phyloP scores from a whole-genome alignment of 2,329 filamentous ascomycete genomes.

The Onygena corvina region DNA sequence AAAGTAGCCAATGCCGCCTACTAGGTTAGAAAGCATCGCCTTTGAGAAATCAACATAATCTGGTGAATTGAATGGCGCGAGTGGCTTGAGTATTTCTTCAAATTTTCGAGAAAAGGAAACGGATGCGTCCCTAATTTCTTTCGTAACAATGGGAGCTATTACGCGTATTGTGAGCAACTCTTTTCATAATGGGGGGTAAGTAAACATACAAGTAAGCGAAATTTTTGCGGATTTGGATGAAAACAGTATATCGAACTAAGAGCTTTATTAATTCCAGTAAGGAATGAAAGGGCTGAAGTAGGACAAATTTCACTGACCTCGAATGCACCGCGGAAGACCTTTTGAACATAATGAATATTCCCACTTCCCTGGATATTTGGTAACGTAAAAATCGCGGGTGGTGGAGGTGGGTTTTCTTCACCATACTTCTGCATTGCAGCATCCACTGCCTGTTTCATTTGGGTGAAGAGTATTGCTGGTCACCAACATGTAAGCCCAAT shows the following conservation, averaged over 20 bases:
- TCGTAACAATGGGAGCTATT: slow-evolving; percentile 51
- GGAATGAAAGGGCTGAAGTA: background rate
- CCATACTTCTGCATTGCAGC: slow-evolving; percentile 47
- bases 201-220: slow-evolving; percentile 40
- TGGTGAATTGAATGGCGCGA: slow-evolving; percentile 60
- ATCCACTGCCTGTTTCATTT: slow-evolving; percentile 54
- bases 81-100: slow-evolving; percentile 55
- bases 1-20: slow-evolving; percentile 93
- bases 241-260: slow-evolving; percentile 76
- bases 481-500: background rate
- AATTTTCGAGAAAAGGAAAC: slow-evolving; percentile 65
- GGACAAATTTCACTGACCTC: slow-evolving; percentile 44
- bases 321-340: slow-evolving; percentile 78
- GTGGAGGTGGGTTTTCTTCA: slow-evolving; percentile 59
- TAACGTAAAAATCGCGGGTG: slow-evolving; percentile 75
- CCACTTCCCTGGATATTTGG: slow-evolving; percentile 48
- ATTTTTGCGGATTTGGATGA: slow-evolving; percentile 58
- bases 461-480: slow-evolving; percentile 45
- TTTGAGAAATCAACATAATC: slow-evolving; percentile 71
- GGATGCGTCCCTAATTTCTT: slow-evolving; percentile 54
- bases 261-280: slow-evolving; percentile 5
- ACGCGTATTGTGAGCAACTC: background rate
- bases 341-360: slow-evolving; percentile 81
- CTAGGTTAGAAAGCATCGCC: slow-evolving; percentile 84
- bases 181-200: background rate